Conservation (phyloP, 2,329 filamentous ascomycete species). For the Fusarium torreyae region DNA sequence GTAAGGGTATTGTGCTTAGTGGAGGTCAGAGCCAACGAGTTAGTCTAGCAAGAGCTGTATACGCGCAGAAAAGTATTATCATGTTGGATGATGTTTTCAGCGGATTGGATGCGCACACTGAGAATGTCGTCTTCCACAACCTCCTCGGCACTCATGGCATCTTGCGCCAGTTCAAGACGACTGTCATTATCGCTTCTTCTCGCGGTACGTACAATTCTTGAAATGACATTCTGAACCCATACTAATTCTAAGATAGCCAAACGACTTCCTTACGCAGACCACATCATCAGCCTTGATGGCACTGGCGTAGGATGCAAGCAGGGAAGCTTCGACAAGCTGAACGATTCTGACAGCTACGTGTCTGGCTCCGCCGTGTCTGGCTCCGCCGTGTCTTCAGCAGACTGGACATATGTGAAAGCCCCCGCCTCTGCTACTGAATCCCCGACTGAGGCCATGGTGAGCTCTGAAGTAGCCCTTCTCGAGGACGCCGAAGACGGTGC, state of each 20-base stretch:
- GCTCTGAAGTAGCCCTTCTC: conserved; percentile 4
- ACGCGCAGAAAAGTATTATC: conserved; percentile 45
- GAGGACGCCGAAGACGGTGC: conserved; percentile 19
- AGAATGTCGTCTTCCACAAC: conserved; percentile 44
- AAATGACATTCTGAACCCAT: too few relatives aligned
- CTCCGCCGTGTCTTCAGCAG: background rate
- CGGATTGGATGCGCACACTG: conserved; percentile 51
- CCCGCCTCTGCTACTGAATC: background rate
- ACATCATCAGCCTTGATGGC: conserved; percentile 32
- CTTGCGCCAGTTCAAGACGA: conserved; percentile 28
- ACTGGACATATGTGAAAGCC: background rate
- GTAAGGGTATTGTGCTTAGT: conserved; percentile 56
- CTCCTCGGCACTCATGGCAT: conserved; percentile 47
- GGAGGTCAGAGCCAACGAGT: conserved; percentile 57
- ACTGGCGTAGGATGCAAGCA: conserved; percentile 13
- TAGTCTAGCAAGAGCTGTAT: conserved; percentile 52
- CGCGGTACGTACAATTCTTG: conserved; percentile 11
- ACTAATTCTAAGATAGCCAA: conserved; percentile 15
- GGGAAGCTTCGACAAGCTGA: conserved; percentile 32
- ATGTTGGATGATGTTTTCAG: conserved; percentile 55
- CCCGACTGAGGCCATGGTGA: background rate
- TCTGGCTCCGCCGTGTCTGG: conserved; percentile 8
- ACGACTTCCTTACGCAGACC: conserved; percentile 32
- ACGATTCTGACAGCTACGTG: conserved; percentile 27
- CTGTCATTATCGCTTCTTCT: conserved; percentile 33